Evolutionary conservation across 2,329 filamentous ascomycete genomes (phyloP), one percentile per base, ranked within the genome.

Genomic region (Leptographium radiaticola): DNA sequence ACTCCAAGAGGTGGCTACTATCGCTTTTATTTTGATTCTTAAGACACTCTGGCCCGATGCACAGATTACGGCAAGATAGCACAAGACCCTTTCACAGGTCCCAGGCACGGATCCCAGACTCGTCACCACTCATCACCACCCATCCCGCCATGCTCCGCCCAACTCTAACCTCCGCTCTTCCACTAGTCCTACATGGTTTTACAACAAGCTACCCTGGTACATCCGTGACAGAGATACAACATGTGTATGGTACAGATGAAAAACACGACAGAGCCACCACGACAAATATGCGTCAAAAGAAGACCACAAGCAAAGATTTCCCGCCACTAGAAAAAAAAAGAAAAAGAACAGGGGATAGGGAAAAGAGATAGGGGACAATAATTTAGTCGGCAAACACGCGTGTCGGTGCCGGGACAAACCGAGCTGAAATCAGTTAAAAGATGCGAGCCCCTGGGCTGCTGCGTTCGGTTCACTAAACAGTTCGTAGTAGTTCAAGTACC

Each of bases 401-500:
- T 25, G 25, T 25, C 5, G 25, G 25, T 25, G 25, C 25, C 25
- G 25, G 5, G 25, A 3, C 25, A 25, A 25, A 25, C 25, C 25
- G 25, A 44, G 13, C 16, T 16, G 30, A 30, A 20, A 20, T 55
- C 36, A 62, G 13, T 80, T 70, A 62, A 80, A 81, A 48, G 70
- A 66, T 8, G 74, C 76, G 4, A 70, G 71, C 5, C 76, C 78
- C 57, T 73, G 72, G 0, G 72, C 71, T 45, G 70, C 71, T 12
- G 70, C 59, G 49, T 73, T 70, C 2, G 72, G 68, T 48, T 77
- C 75, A 40, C 60, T 62, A 51, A 77, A 72, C 34, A 74, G 70
- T 60, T 81, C 71, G 59, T 77, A 81, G 60, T 75, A 81, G 56
- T 67, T 74, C 53, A 71, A 66, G 62, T 75, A 76, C 51, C 67